phyloP scores from a whole-genome alignment of 2,329 filamentous ascomycete genomes.

The Curvularia verruculosa region DNA sequence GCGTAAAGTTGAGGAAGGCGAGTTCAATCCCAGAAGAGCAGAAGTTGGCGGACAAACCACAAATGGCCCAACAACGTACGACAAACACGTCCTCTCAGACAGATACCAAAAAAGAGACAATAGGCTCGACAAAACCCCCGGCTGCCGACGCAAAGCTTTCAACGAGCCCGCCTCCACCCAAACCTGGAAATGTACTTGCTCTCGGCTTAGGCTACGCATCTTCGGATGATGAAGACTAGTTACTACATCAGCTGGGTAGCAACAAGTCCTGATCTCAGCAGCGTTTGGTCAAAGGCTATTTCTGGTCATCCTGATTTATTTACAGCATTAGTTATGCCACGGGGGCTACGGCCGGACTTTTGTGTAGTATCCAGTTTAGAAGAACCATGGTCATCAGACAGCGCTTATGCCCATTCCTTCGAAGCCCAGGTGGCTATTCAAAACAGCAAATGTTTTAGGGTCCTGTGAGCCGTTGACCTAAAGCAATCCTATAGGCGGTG shows the following conservation, averaged over 20 bases:
- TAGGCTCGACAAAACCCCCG: slow-evolving; percentile 4
- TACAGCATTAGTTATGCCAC: no score
- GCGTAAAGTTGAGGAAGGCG: slow-evolving; percentile 53
- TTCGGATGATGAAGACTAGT: slow-evolving; percentile 52
- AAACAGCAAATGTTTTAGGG: not conserved
- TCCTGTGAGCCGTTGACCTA: not conserved
- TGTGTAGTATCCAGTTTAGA: no score
- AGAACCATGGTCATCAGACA: no score
- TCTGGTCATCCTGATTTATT: no score
- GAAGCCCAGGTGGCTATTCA: not conserved
- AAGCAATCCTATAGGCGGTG: not conserved
- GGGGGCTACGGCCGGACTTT: no score
- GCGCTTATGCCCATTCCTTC: not conserved
- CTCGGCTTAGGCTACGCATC: slow-evolving; percentile 52
- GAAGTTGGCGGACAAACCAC: not conserved
- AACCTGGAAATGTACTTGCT: slow-evolving; percentile 24
- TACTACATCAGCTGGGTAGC: not conserved
- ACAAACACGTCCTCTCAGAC: not conserved
- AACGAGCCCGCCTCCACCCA: slow-evolving; percentile 23
- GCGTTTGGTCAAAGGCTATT: no score
- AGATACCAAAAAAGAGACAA: not conserved
- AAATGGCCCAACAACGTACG: not conserved
- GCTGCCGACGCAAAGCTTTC: slow-evolving; percentile 5
- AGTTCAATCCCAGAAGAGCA: slow-evolving; percentile 31
- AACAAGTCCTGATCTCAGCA: not conserved